These are phyloP conservation scores for Hepatocystis sp. DNA, from an alignment of 169 alveolate genomes.

Conservation along the genomic window DNA sequence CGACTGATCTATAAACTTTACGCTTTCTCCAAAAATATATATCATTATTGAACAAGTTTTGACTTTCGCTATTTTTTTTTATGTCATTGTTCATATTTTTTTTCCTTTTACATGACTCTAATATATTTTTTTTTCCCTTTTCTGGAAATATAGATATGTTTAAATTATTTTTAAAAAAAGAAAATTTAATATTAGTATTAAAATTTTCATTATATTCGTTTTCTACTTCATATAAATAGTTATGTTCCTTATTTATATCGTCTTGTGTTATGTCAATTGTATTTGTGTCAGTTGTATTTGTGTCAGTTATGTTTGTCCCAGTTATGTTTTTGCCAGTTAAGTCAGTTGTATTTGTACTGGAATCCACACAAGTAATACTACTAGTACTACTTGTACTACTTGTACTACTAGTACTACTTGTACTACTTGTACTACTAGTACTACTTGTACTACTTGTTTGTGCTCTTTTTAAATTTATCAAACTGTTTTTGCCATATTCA, in stretches of 20 bases:
- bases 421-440: not conserved
- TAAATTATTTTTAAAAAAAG: conserved; percentile 1
- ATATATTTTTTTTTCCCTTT: conserved; percentile 53
- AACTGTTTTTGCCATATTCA: not conserved
- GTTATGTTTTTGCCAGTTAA: too few relatives aligned
- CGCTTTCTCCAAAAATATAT: conserved; percentile 66
- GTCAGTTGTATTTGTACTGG: too few relatives aligned
- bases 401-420: not conserved
- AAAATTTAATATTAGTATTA: conserved; percentile 1
- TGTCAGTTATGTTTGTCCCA: too few relatives aligned
- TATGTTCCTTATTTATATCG: conserved; percentile 9
- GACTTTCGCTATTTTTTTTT: conserved; percentile 48
- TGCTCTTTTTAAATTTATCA: not conserved
- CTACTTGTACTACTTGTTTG: not conserved
- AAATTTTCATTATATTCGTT: conserved; percentile 15
- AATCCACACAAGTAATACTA: too few relatives aligned
- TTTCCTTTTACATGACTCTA: conserved; percentile 44
- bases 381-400: too few relatives aligned
- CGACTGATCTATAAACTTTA: conserved; percentile 64
- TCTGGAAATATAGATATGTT: conserved; percentile 64
- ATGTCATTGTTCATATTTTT: conserved; percentile 64
- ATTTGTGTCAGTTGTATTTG: too few relatives aligned
- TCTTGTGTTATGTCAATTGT: too few relatives aligned
- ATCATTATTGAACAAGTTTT: conserved; percentile 51
- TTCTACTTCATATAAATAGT: conserved; percentile 45